phyloP scores from a whole-genome alignment of 495 filamentous ascomycete genomes.

The Penicillium fimorum region DNA sequence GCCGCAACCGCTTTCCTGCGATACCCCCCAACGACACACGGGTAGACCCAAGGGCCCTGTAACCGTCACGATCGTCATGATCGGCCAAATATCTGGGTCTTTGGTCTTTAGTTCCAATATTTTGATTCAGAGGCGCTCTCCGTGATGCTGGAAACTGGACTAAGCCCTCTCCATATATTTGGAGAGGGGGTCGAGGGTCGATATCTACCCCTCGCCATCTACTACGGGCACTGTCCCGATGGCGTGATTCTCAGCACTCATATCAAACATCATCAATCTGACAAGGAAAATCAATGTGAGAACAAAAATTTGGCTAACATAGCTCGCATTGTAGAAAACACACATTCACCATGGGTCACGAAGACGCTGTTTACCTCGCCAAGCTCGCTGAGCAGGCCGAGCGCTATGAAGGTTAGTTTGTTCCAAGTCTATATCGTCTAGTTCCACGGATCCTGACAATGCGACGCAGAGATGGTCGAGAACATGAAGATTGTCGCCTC shows the following conservation, averaged over 20 bases:
- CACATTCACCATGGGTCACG: slow-evolving; percentile 86
- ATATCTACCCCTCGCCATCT: slow-evolving; percentile 31
- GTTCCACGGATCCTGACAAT: slow-evolving; percentile 22
- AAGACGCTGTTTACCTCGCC: slow-evolving; percentile 98
- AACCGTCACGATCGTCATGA: slow-evolving; percentile 20
- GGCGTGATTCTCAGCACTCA: slow-evolving; percentile 25
- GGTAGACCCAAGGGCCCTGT: slow-evolving; percentile 7
- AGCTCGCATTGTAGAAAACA: slow-evolving; percentile 21
- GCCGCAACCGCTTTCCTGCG: slow-evolving; percentile 30
- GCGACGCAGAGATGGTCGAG: slow-evolving; percentile 90
- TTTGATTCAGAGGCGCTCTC: neutral
- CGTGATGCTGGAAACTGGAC: neutral
- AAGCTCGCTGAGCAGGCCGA: slow-evolving; percentile 99
- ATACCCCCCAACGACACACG: slow-evolving; percentile 14
- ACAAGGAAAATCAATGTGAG: neutral
- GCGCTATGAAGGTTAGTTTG: slow-evolving; percentile 92
- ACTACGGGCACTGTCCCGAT: slow-evolving; percentile 26
- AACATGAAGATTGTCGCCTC: slow-evolving; percentile 99
- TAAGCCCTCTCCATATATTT: neutral
- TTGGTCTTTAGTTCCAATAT: neutral
- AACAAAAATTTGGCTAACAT: slow-evolving; percentile 12
- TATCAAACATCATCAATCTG: slow-evolving; percentile 9
- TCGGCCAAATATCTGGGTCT: slow-evolving; percentile 3
- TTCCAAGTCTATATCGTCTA: neutral
- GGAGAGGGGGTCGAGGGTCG: slow-evolving; percentile 3